Evolutionary conservation across 345 rosid species (phyloP).

Genomic region (Eucalyptus fibrosa): DNA sequence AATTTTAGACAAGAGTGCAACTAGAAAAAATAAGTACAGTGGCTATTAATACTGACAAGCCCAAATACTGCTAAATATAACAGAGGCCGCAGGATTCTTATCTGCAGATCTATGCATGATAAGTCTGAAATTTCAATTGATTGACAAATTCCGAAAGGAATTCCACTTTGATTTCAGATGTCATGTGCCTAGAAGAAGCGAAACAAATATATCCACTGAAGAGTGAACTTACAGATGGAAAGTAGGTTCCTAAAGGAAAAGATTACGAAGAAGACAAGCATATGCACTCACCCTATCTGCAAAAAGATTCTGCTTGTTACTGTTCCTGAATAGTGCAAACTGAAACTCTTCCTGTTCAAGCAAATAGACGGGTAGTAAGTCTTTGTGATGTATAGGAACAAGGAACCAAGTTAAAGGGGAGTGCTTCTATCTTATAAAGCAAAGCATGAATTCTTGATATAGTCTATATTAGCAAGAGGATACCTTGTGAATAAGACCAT

Average conservation of each 20-base stretch:
- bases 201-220: not conserved
- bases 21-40: not conserved
- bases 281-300: slow-evolving; percentile 36
- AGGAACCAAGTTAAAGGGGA: not conserved
- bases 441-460: not conserved
- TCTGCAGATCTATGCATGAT: not conserved
- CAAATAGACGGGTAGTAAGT: not conserved
- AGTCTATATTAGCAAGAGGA: not conserved
- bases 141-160: not conserved
- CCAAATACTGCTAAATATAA: not conserved
- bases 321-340: slow-evolving; percentile 31
- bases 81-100: not conserved
- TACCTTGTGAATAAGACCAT: slow-evolving; percentile 59
- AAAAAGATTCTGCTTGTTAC: slow-evolving; percentile 32
- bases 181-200: not conserved
- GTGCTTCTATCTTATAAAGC: not conserved
- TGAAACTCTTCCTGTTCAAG: slow-evolving; percentile 40
- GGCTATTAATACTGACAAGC: not conserved
- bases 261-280: not conserved
- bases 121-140: not conserved
- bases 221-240: not conserved
- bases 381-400: not conserved
- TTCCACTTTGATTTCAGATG: not conserved
- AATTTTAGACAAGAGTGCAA: not conserved
- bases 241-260: not conserved